These are phyloP conservation scores for Laburnicola sp. DNA, from an alignment of 2,329 filamentous ascomycete genomes.

Conservation along the genomic window DNA sequence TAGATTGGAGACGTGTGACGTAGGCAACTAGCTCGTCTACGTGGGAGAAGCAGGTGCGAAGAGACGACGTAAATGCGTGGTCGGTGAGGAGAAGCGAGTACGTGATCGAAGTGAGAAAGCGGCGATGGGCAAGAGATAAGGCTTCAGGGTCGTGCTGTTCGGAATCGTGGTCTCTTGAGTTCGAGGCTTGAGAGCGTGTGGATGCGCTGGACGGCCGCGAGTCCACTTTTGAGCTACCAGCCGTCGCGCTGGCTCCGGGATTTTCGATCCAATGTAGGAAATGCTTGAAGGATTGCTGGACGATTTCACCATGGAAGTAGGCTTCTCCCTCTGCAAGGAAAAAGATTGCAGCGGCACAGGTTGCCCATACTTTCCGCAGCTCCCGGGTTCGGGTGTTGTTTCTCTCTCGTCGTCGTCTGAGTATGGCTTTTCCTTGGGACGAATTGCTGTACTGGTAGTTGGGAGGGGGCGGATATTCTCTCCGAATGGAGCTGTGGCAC, in stretches of 20 bases:
- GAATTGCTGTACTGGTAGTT: slow-evolving; percentile 66
- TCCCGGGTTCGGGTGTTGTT: slow-evolving; percentile 64
- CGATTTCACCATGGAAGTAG: slow-evolving; percentile 88
- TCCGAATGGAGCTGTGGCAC: slow-evolving; percentile 78
- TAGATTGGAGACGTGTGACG: slow-evolving; percentile 71
- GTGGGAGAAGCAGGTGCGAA: slow-evolving; percentile 69
- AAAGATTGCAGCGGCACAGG: slow-evolving; percentile 82
- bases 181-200: slow-evolving; percentile 7
- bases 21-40: slow-evolving; percentile 82
- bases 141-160: slow-evolving; percentile 77
- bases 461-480: slow-evolving; percentile 74
- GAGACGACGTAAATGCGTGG: slow-evolving; percentile 62
- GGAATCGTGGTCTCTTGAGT: background rate
- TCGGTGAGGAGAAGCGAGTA: slow-evolving; percentile 69
- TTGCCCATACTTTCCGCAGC: slow-evolving; percentile 88
- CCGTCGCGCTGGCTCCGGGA: slow-evolving; percentile 1
- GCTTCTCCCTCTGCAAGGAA: slow-evolving; percentile 84
- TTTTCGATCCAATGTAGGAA: slow-evolving; percentile 73
- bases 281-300: slow-evolving; percentile 77
- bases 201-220: background rate
- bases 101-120: slow-evolving; percentile 71
- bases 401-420: slow-evolving; percentile 65
- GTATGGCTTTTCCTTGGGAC: slow-evolving; percentile 61
- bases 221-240: background rate
- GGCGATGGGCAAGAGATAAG: slow-evolving; percentile 75